A percentile compares a stretch with the other conserved stretches of the same genome.
Evolutionary conservation across 176 grass and related monocot genomes (phyloP).

Genomic region (Olyra latifolia): DNA sequence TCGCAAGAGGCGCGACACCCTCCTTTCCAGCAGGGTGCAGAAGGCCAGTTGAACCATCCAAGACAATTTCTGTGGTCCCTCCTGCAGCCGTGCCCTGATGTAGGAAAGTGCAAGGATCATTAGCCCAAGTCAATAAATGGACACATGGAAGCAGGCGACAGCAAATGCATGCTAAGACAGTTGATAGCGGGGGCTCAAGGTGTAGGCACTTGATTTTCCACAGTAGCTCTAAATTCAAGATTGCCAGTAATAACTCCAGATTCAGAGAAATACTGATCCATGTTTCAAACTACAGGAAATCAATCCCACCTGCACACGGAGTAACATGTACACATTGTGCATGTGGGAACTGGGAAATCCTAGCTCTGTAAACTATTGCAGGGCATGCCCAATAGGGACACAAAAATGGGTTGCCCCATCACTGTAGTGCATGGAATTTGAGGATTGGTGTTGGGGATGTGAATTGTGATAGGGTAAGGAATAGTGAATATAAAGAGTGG

Average conservation of each 20-base stretch:
- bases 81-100: conserved; percentile 82
- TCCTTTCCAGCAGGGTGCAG: conserved; percentile 83
- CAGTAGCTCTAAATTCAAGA: conserved; percentile 10
- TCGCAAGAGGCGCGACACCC: conserved; percentile 64
- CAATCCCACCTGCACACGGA: too few species aligned
- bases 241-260: conserved; percentile 28
- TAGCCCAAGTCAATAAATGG: conserved; percentile 30
- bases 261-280: conserved; percentile 27
- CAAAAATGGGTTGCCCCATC: too few species aligned
- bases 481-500: too few species aligned
- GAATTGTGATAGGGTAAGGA: too few species aligned
- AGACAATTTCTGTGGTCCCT: conserved; percentile 82
- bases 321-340: too few species aligned
- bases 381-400: too few species aligned
- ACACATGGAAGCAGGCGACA: conserved; percentile 1
- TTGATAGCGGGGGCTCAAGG: conserved; percentile 17
- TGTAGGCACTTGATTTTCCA: neutral
- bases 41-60: conserved; percentile 80
- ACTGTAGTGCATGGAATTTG: too few species aligned
- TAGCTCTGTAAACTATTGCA: too few species aligned
- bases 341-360: too few species aligned
- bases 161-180: conserved; percentile 33
- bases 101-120: neutral
- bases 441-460: too few species aligned
- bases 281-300: neutral